A percentile compares a stretch with the other conserved stretches of the same genome.
Evolutionary conservation across 2,329 filamentous ascomycete genomes (phyloP).

Genomic region (Aspergillus persii): DNA sequence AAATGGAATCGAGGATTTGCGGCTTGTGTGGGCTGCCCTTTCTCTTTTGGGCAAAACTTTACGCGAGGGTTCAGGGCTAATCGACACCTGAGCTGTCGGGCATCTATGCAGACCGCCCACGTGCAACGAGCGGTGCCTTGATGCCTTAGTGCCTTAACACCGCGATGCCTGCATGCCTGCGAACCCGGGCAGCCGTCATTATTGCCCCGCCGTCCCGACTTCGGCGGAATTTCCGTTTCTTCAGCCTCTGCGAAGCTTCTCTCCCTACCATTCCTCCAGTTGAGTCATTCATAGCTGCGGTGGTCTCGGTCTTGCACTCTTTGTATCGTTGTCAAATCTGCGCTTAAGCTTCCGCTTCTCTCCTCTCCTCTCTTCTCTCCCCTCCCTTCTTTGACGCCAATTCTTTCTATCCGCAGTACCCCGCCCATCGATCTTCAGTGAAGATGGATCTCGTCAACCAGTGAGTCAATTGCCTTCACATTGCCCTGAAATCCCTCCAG

Average conservation of each 20-base stretch:
- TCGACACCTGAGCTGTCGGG: slow-evolving; percentile 1
- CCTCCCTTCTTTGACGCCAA: neutral
- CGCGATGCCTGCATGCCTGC: neutral
- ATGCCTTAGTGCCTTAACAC: neutral
- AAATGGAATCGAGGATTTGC: slow-evolving; percentile 23
- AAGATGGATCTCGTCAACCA: slow-evolving; percentile 63
- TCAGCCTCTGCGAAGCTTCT: neutral
- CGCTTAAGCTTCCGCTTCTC: neutral
- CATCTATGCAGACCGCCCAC: neutral
- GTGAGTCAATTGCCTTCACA: slow-evolving; percentile 40
- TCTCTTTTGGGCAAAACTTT: slow-evolving; percentile 18
- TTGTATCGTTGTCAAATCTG: neutral
- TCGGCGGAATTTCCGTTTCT: neutral
- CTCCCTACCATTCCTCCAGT: neutral
- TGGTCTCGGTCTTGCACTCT: neutral
- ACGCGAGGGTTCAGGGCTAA: slow-evolving; percentile 34
- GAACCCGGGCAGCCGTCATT: neutral
- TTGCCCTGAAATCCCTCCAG: neutral
- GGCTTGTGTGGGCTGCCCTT: slow-evolving; percentile 36
- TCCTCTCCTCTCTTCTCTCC: neutral
- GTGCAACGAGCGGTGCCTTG: neutral
- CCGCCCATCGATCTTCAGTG: slow-evolving; percentile 21
- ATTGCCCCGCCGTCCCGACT: neutral
- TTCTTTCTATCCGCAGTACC: slow-evolving; percentile 13
- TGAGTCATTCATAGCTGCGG: neutral